A percentile compares a stretch with the other conserved stretches of the same genome.
phyloP scores from a whole-genome alignment of 495 filamentous ascomycete genomes.

The Trichoderma asperelloides region DNA sequence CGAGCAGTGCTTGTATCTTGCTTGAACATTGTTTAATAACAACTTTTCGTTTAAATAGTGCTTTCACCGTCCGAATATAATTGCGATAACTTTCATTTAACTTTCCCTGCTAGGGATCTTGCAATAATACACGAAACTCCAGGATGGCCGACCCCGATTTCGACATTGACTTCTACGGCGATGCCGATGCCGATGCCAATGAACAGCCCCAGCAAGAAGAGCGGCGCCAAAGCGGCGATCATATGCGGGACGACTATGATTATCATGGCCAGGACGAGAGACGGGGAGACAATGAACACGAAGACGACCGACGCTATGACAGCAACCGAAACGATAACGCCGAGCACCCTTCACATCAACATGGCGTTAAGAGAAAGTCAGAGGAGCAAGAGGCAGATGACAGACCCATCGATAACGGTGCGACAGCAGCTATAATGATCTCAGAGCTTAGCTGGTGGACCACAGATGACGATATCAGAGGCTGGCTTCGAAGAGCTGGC shows the following conservation, averaged over 20 bases:
- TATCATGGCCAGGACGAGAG: slow-evolving; percentile 18
- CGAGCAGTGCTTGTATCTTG: not conserved
- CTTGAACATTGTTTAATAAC: not conserved
- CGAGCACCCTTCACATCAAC: slow-evolving; percentile 39
- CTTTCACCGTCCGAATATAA: not conserved
- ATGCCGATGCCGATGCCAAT: slow-evolving; percentile 48
- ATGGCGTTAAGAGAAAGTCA: slow-evolving; percentile 62
- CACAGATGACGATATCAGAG: slow-evolving; percentile 88
- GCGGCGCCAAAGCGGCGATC: slow-evolving; percentile 38
- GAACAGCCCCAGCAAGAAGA: slow-evolving; percentile 18
- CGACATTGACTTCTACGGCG: slow-evolving; percentile 97
- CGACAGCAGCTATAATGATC: slow-evolving; percentile 73
- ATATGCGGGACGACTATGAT: not conserved
- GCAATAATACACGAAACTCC: not conserved
- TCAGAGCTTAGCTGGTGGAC: slow-evolving; percentile 95
- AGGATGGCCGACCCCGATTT: slow-evolving; percentile 76
- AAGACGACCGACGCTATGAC: slow-evolving; percentile 30
- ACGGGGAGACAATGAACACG: slow-evolving; percentile 29
- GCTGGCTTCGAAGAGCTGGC: slow-evolving; percentile 67
- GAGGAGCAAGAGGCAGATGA: slow-evolving; percentile 56
- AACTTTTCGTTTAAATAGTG: not conserved
- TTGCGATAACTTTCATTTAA: not conserved
- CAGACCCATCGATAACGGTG: slow-evolving; percentile 67
- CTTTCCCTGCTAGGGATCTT: not conserved
- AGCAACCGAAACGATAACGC: slow-evolving; percentile 31